Evolutionary conservation across 2,329 filamentous ascomycete species (phyloP).

Genomic region (Fusarium hostae): DNA sequence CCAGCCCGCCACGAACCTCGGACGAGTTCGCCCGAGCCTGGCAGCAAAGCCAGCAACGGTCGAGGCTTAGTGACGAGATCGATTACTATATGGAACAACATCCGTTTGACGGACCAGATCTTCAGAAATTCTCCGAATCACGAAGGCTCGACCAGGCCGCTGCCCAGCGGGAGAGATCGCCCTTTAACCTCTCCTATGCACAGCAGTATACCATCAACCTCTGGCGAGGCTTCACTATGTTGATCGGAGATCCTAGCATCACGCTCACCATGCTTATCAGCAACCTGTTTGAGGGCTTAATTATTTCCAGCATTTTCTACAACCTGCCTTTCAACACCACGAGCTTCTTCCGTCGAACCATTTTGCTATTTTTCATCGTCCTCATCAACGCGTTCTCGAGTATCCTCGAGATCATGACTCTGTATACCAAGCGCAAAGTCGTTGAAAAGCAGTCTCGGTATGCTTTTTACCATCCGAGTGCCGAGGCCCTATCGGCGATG

Average conservation of each 20-base stretch:
- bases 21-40: constrained; percentile 51
- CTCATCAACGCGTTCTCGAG: constrained; percentile 36
- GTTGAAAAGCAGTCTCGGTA: constrained; percentile 50
- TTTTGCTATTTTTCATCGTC: constrained; percentile 33
- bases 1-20: constrained; percentile 48
- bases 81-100: constrained; percentile 44
- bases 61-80: constrained; percentile 44
- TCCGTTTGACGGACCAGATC: constrained; percentile 39
- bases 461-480: constrained; percentile 47
- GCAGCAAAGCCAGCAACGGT: constrained; percentile 41
- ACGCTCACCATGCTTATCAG: constrained; percentile 33
- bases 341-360: constrained; percentile 20
- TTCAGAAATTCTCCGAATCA: constrained; percentile 32
- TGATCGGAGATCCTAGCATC: constrained; percentile 26
- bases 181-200: constrained; percentile 30
- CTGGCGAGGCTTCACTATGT: constrained; percentile 20
- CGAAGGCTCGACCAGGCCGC: constrained; percentile 33
- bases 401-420: constrained; percentile 35
- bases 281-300: constrained; percentile 31
- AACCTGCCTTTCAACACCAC: constrained; percentile 12
- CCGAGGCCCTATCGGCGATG: constrained; percentile 37
- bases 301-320: constrained; percentile 37
- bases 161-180: constrained; percentile 19
- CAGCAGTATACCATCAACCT: constrained; percentile 22
- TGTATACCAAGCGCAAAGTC: constrained; percentile 44